phyloP scores from a whole-genome alignment of 768 basidiomycete genomes.

The Dacryopinax spathularia region DNA sequence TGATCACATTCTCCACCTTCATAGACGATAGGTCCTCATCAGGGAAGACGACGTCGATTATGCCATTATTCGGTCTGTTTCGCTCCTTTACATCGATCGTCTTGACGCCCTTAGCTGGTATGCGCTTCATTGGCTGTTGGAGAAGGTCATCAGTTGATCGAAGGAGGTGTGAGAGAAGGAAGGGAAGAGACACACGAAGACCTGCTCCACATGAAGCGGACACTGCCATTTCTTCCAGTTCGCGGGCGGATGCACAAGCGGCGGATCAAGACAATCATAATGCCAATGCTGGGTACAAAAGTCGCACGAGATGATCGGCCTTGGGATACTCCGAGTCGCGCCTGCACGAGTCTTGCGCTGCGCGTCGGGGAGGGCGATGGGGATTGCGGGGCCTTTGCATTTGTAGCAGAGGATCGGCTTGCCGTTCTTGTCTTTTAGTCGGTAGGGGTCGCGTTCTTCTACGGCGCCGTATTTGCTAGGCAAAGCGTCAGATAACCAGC shows the following conservation, averaged over 20 bases:
- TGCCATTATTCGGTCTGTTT: slow-evolving; percentile 75
- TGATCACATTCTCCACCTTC: slow-evolving; percentile 65
- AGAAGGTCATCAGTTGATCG: not conserved
- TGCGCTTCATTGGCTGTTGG: slow-evolving; percentile 6
- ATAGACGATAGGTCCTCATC: slow-evolving; percentile 38
- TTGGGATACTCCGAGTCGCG: not conserved
- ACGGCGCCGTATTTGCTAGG: slow-evolving; percentile 46
- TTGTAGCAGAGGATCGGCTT: slow-evolving; percentile 77
- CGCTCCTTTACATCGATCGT: slow-evolving; percentile 64
- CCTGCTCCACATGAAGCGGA: slow-evolving; percentile 85
- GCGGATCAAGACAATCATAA: slow-evolving; percentile 89
- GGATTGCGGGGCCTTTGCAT: slow-evolving; percentile 62
- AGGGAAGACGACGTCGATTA: slow-evolving; percentile 70
- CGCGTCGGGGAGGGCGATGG: slow-evolving; percentile 30
- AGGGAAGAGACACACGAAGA: slow-evolving; percentile 43
- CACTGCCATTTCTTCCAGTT: slow-evolving; percentile 97
- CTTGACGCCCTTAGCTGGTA: slow-evolving; percentile 8
- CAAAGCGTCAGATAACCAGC: not conserved
- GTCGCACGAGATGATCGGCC: slow-evolving; percentile 78
- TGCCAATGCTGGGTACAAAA: slow-evolving; percentile 94
- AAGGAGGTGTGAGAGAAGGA: slow-evolving; percentile 1
- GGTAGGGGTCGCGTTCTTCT: slow-evolving; percentile 82
- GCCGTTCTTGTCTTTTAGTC: slow-evolving; percentile 72
- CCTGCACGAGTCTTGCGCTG: slow-evolving; percentile 5
- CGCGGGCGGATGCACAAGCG: slow-evolving; percentile 69